Base-by-base conservation (phyloP, 495 filamentous ascomycete genomes). In the Penicillium samsonianum region DNA sequence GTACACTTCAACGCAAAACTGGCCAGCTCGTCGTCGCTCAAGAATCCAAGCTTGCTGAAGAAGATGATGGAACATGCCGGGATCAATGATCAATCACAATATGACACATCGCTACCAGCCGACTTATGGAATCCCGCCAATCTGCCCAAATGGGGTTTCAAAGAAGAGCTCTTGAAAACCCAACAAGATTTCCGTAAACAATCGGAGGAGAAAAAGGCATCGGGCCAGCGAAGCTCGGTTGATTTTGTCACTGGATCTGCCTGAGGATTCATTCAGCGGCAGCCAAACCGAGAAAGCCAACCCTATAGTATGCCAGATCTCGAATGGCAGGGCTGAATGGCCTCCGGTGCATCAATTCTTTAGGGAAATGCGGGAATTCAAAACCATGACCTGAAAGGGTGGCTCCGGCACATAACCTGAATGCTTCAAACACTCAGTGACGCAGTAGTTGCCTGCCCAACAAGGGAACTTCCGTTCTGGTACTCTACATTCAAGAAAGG, bases 1-100 rank as follows among this genome's bases (percentile, higher is more conserved):
- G 77, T 91, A 30, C 95, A 98, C 74, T 97, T 98, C 79, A 97
- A 98, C 69, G 79, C 86, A 57, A 88, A 90, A 50, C 78, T 97
- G 1, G 84, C 87, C 20, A 77, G 76, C 40, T 89, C 87, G 3
- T 75, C 84, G 1, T 86, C 89, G 0, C 73, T 96, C 38, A 85
- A 84, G 49, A 96, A 98, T 66, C 94, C 94, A 22, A 88, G 83
- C 30, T 73, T 96, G 17, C 74, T 90, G 57, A 82, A 84, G 38
- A 93, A 93, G 61, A 79, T 98, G 67, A 84, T 92, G 74, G 80
- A 78, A 7, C 96, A 94, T 75, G 88, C 87, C 5, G 91, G 89
- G 4, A 79, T 97, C 42, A 78, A 81, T 55, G 78, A 82, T 44
- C 67, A 73, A 35, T 79, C 82, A 4, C 89, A 95, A 75, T 96